Conservation (phyloP, 2,329 filamentous ascomycete species). For the Talaromyces funiculosus region DNA sequence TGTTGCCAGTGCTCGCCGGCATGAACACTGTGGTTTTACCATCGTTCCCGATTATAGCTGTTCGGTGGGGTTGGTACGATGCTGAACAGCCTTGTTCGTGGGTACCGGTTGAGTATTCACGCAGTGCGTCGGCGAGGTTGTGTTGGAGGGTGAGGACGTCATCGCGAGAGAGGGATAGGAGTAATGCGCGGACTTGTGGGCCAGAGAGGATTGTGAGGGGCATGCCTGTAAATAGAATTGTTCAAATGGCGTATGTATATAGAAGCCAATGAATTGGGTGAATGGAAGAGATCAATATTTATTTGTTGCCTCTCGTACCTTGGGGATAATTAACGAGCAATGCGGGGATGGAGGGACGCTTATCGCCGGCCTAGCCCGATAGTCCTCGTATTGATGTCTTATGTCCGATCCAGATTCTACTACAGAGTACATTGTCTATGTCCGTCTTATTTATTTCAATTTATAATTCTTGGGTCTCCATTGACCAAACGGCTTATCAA, state of each 20-base stretch:
- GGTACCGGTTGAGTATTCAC: constrained; percentile 59
- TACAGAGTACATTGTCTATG: not conserved
- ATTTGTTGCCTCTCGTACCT: not conserved
- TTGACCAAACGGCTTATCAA: not conserved
- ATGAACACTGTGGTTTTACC: constrained; percentile 62
- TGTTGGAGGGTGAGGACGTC: constrained; percentile 55
- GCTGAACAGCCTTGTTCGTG: constrained; percentile 55
- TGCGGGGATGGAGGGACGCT: not conserved
- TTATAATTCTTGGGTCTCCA: not conserved
- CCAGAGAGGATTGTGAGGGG: constrained; percentile 55
- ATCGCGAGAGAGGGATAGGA: constrained; percentile 51
- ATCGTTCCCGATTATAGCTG: constrained; percentile 55
- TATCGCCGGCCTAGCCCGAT: not conserved
- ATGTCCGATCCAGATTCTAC: not conserved
- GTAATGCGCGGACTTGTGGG: constrained; percentile 50
- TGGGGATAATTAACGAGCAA: not conserved
- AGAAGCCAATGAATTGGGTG: not conserved
- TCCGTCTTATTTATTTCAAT: not conserved
- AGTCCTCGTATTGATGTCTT: not conserved
- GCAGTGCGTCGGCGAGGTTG: constrained; percentile 55
- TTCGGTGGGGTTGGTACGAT: constrained; percentile 57
- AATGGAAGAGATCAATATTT: not conserved
- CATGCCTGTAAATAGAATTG: no score
- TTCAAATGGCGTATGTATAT: not conserved
- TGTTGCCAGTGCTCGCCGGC: constrained; percentile 57